phyloP scores from a whole-genome alignment of 106 monocot species.

The Dactylorhiza incarnata region DNA sequence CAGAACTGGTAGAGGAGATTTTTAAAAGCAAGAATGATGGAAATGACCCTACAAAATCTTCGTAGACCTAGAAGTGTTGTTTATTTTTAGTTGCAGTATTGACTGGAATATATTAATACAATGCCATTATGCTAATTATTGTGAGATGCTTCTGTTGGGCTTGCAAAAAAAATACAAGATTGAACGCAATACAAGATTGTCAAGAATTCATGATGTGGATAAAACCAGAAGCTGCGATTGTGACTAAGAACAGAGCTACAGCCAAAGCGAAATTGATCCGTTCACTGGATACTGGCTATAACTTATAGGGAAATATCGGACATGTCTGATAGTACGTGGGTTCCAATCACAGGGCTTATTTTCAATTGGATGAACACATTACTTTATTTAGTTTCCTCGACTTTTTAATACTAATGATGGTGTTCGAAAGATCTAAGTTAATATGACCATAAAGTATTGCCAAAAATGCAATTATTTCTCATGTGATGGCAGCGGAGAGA shows the following conservation, averaged over 20 bases:
- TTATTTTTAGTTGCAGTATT: neutral
- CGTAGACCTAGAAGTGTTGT: neutral
- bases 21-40: neutral
- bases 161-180: neutral
- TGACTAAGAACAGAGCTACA: neutral
- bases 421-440: neutral
- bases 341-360: neutral
- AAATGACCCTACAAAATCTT: neutral
- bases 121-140: neutral
- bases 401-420: neutral
- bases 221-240: neutral
- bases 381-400: neutral
- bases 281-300: neutral
- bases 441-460: neutral
- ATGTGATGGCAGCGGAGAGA: neutral
- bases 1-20: neutral
- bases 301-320: neutral
- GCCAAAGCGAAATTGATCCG: neutral
- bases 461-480: neutral
- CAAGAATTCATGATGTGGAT: neutral
- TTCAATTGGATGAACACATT: neutral
- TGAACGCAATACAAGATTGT: neutral
- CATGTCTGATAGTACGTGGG: neutral
- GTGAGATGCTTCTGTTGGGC: neutral
- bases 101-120: neutral